Evolutionary conservation across 2,329 filamentous ascomycete genomes (phyloP).

Genomic region (Aspergillus fijiensis): DNA sequence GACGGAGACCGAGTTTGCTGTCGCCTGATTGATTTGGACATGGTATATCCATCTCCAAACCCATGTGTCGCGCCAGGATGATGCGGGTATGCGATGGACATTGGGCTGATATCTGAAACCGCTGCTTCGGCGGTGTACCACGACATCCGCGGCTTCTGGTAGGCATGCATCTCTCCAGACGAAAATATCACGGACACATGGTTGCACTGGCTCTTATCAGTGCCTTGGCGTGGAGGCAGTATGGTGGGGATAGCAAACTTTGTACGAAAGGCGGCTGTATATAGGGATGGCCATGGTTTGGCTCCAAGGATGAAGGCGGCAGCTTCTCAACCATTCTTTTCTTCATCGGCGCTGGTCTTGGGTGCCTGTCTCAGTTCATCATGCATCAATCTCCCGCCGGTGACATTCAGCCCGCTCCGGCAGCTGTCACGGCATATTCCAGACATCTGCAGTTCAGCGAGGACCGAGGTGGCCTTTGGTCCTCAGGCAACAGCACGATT

Average conservation of each 20-base stretch:
- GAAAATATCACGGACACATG: neutral
- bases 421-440: conserved; percentile 15
- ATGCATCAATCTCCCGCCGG: conserved; percentile 14
- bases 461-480: conserved; percentile 22
- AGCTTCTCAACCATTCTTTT: conserved; percentile 4
- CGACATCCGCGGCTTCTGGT: conserved; percentile 8
- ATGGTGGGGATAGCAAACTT: neutral
- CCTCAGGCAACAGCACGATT: conserved; percentile 24
- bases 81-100: neutral
- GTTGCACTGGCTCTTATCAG: conserved; percentile 1
- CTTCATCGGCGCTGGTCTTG: neutral
- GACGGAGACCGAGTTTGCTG: conserved; percentile 1
- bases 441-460: conserved; percentile 15
- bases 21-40: conserved; percentile 8
- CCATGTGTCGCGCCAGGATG: neutral
- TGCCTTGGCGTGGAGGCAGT: conserved; percentile 6
- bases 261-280: neutral
- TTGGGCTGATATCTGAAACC: conserved; percentile 13
- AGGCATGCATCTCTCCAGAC: conserved; percentile 7
- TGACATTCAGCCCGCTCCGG: conserved; percentile 8
- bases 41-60: neutral
- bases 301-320: neutral
- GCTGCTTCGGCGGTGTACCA: conserved; percentile 11
- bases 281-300: neutral
- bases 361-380: neutral